A percentile compares a stretch with the other conserved stretches of the same genome.
phyloP scores from a whole-genome alignment of 805 yeast species.

The Lipomyces chichibuensis region DNA sequence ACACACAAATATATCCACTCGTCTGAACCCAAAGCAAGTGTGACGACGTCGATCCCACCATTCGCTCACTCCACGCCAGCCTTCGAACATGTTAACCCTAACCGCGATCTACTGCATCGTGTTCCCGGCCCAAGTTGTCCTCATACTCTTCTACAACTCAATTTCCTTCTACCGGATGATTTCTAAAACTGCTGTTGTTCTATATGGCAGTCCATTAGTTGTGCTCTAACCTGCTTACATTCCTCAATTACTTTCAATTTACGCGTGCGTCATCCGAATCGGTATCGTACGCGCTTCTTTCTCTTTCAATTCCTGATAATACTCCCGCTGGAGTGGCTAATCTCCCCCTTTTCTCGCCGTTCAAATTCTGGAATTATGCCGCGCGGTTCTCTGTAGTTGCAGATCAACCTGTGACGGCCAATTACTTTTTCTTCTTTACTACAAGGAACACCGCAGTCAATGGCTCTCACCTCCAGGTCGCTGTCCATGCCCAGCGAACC shows the following conservation, averaged over 20 bases:
- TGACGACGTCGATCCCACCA: too few species aligned
- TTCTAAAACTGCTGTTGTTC: background rate
- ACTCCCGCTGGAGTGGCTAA: background rate
- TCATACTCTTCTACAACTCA: too few species aligned
- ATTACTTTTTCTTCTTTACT: background rate
- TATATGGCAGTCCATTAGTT: background rate
- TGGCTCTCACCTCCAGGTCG: background rate
- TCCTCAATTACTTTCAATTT: background rate
- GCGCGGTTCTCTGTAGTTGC: conserved; percentile 2
- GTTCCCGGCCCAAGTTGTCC: too few species aligned
- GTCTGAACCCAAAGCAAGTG: too few species aligned
- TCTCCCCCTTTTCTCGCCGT: background rate
- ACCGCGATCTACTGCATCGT: too few species aligned
- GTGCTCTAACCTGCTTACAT: background rate
- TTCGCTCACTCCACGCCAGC: too few species aligned
- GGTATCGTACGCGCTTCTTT: background rate
- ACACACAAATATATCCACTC: too few species aligned
- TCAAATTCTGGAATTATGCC: background rate
- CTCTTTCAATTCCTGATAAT: background rate
- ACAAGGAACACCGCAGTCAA: background rate
- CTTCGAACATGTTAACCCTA: too few species aligned
- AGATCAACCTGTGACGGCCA: background rate
- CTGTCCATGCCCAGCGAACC: background rate
- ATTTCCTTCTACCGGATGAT: too few species aligned
- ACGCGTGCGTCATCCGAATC: background rate